Evolutionary conservation across 192 early-diverging fungal genomes (phyloP).

Genomic region (Coemansia aciculifera): DNA sequence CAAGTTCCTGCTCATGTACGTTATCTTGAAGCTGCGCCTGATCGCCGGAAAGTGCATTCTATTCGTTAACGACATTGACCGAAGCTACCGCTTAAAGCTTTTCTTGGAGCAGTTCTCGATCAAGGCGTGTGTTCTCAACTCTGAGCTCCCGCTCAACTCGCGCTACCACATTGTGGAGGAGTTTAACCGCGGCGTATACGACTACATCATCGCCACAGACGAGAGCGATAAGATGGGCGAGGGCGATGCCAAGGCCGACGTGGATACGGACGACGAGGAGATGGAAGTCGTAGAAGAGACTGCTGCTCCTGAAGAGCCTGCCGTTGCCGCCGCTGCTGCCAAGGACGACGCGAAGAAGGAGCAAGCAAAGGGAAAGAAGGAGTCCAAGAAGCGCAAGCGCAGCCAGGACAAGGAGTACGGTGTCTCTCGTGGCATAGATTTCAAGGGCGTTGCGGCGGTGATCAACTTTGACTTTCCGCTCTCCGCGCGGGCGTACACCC

Average conservation of each 20-base stretch:
- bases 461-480: constrained; percentile 97
- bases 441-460: constrained; percentile 86
- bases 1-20: constrained; percentile 85
- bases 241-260: constrained; percentile 60
- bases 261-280: constrained; percentile 47
- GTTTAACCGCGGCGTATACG: constrained; percentile 95
- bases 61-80: constrained; percentile 96
- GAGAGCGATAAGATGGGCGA: constrained; percentile 73
- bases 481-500: constrained; percentile 82
- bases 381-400: constrained; percentile 52
- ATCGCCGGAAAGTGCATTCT: constrained; percentile 90
- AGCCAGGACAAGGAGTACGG: constrained; percentile 87
- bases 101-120: constrained; percentile 98
- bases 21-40: constrained; percentile 87
- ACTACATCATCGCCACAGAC: constrained; percentile 95
- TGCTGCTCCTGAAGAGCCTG: constrained; percentile 26
- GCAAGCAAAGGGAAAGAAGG: constrained; percentile 25
- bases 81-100: constrained; percentile 87
- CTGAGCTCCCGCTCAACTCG: constrained; percentile 90
- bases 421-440: constrained; percentile 95
- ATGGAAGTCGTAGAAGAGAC: constrained; percentile 23
- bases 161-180: constrained; percentile 95
- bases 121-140: constrained; percentile 88
- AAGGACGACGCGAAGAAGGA: constrained; percentile 12
- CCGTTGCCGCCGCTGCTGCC: constrained; percentile 15